Base-by-base conservation (phyloP, 2,329 filamentous ascomycete species). In the Didymellaceae sp. region DNA sequence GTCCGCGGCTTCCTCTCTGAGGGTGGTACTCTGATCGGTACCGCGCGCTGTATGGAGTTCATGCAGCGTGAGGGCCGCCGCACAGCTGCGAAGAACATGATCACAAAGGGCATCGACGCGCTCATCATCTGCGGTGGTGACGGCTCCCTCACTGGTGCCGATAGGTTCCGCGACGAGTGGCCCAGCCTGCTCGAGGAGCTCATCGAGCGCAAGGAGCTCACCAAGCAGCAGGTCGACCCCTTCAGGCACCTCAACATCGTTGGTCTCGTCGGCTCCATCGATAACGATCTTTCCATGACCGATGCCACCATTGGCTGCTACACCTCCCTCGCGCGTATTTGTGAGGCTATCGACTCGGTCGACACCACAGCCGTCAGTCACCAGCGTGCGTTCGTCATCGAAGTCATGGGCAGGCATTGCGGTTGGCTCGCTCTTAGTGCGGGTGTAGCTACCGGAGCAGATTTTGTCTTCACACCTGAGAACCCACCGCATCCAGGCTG, bases 271-370 rank as follows among this genome's bases (percentile, higher is more conserved):
- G 94, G 94, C 50, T 96, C 91, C 45, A 99, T 99, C 69, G 94
- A 99, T 81, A 99, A 99, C 71, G 94, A 99, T 71, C 88, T 99
- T 76, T 95, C 92, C 40, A 91, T 91, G 58, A 99, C 94, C 10
- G 94, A 99, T 74, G 93, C 94, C 52, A 99, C 94, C 24, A 97
- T 99, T 71, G 94, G 94, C 47, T 95, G 90, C 73, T 97, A 96
- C 78, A 96, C 92, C 33, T 94, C 94, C 18, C 83, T 99, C 47
- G 86, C 89, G 38, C 87, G 93, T 52, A 96, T 99, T 63, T 97
- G 93, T 76, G 89, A 97, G 72, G 90, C 93, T 69, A 90, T 99
- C 51, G 94, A 99, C 77, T 93, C 91, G 69, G 96, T 99, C 63
- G 93, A 99, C 75, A 92, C 93, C 16, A 97, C 94, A 0, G 93